Evolutionary conservation across 306 rosid genomes (phyloP), one percentile per base, ranked within the genome.

Genomic region (Castanopsis chinensis): DNA sequence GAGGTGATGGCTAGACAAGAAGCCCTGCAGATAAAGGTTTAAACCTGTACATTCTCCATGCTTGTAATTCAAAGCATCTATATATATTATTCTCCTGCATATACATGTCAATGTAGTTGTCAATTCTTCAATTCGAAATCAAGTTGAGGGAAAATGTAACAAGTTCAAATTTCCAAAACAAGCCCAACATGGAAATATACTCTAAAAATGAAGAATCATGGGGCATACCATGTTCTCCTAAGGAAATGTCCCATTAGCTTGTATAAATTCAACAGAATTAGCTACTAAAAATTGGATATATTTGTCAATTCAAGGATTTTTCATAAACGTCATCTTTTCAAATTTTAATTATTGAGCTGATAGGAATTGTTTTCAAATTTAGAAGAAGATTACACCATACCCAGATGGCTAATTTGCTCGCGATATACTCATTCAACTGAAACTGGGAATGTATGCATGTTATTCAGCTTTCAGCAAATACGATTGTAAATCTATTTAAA

Each of bases 1-100:
- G 88, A n/a, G 97, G 89, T 35, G 98, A 87, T 18, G 98, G 96
- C 99, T 98, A 95, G 54, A 95, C 98, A 55, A 95, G 94, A 83
- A 98, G 98, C 84, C 93, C 98, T 6, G 97, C 95, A 57, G 97
- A 87, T 23, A 92, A 70, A 74, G 96, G 98, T 35, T 41, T 87
- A 95, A 82, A 30, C 96, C 98, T 52, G 99, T 97, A 86, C 98
- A 91, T 70, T 89, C 78, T 61, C 90, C 90, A 8, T 91, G 93
- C 59, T 71, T 88, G 83, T 89, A 87, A 79, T 90, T 95, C 87
- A 93, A 49, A 80, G 99, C 99, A 85, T 91, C 92, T 6, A 86
- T 23, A 80, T 95, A 88, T 3, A 97, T 98, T 79, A 91, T 93
- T 84, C 97, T 85, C 89, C 97, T 90, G 91, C 86, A 77, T 53